Conservation (phyloP, 495 filamentous ascomycete species). For the Podospora comata region DNA sequence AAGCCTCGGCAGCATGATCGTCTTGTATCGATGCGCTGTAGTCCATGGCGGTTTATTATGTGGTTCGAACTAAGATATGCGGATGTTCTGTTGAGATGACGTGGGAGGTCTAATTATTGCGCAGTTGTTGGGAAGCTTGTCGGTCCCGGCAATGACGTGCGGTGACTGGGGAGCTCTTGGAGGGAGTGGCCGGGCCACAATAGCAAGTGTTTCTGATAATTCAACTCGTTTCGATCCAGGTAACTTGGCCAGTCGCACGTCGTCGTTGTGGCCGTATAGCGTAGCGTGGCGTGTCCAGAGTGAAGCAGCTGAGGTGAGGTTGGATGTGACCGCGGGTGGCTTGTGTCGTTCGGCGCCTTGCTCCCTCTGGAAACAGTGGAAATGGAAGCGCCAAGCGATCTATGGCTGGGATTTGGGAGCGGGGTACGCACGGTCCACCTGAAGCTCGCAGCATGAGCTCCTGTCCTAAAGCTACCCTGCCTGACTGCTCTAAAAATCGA, state of each 20-base stretch:
- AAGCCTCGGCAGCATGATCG: conserved; percentile 64
- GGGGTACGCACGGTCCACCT: conserved; percentile 4
- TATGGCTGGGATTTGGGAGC: neutral
- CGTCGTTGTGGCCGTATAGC: neutral
- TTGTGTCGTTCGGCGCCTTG: neutral
- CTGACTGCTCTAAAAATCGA: neutral
- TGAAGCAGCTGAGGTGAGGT: neutral
- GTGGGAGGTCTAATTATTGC: conserved; percentile 1
- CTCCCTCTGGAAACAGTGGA: neutral
- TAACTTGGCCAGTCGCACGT: neutral
- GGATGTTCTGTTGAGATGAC: conserved; percentile 12
- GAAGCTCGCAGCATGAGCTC: neutral
- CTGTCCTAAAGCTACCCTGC: no score
- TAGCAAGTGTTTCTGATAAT: neutral
- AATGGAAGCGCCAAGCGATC: neutral
- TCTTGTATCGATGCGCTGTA: conserved; percentile 76
- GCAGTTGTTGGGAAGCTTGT: neutral
- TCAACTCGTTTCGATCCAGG: neutral
- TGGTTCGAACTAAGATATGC: neutral
- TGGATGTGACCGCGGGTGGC: neutral
- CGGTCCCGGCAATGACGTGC: neutral
- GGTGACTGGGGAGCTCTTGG: neutral
- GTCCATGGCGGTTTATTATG: conserved; percentile 59
- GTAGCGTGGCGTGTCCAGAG: neutral
- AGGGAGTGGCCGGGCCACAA: neutral